A percentile compares a stretch with the other conserved stretches of the same genome.
These are phyloP conservation scores for Ziziphus jujuba DNA, from an alignment of 306 rosid species.

Conservation along the genomic window DNA sequence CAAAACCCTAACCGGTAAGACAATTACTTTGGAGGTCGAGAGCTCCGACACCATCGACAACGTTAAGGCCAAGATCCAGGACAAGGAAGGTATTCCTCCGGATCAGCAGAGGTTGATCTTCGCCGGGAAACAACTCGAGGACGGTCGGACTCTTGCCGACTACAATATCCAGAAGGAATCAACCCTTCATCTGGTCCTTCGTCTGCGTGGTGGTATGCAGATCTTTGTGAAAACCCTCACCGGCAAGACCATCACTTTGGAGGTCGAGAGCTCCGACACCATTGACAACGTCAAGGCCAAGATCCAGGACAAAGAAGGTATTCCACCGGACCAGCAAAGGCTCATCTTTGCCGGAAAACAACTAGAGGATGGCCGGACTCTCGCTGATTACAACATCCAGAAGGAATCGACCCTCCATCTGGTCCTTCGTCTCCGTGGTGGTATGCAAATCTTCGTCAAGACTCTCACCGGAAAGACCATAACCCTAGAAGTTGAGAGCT, in stretches of 20 bases:
- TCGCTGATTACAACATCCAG: constrained; percentile 47
- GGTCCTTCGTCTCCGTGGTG: constrained; percentile 31
- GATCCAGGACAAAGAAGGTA: constrained; percentile 45
- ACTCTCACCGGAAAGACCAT: constrained; percentile 44
- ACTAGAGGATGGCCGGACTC: constrained; percentile 37
- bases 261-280: constrained; percentile 50
- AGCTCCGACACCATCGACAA: constrained; percentile 42
- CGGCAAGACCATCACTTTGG: constrained; percentile 37
- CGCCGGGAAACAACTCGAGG: constrained; percentile 45
- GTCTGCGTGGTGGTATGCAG: constrained; percentile 48
- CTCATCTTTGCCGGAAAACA: constrained; percentile 42
- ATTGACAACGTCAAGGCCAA: constrained; percentile 50
- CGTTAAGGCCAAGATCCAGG: constrained; percentile 44
- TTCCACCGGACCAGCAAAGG: constrained; percentile 40
- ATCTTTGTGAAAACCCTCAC: constrained; percentile 43
- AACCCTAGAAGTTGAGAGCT: constrained; percentile 42
- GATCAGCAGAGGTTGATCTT: constrained; percentile 41
- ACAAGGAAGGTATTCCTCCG: constrained; percentile 39
- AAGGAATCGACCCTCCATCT: constrained; percentile 39
- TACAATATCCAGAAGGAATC: constrained; percentile 51
- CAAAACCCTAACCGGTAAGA: constrained; percentile 47
- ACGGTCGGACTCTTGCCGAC: constrained; percentile 41
- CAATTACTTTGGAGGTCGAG: constrained; percentile 43
- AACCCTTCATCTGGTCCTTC: constrained; percentile 44
- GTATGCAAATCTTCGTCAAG: constrained; percentile 46